Conservation (phyloP, 805 yeast genomes). For the Candida stauntonica region DNA sequence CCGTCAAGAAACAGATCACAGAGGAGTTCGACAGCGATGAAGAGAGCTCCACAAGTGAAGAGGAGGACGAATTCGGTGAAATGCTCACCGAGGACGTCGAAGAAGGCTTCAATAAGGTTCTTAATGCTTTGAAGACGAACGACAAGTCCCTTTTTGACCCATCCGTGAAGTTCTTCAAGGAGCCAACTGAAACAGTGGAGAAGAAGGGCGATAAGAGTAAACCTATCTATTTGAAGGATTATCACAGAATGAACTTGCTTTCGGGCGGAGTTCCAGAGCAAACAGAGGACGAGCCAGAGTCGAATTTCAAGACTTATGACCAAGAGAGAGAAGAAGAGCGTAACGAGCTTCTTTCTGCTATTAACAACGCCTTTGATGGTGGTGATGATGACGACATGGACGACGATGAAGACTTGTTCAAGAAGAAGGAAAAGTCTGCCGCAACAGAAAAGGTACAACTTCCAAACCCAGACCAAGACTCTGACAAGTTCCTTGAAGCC, state of each 20-base stretch:
- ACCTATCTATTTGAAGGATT: conserved; percentile 88
- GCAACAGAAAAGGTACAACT: conserved; percentile 30
- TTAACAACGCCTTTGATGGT: conserved; percentile 60
- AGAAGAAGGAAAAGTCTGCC: conserved; percentile 46
- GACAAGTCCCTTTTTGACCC: conserved; percentile 66
- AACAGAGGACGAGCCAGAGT: conserved; percentile 36
- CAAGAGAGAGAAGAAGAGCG: conserved; percentile 75
- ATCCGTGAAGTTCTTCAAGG: conserved; percentile 69
- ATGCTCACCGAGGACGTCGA: conserved; percentile 84
- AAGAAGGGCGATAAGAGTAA: conserved; percentile 41
- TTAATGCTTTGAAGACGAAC: conserved; percentile 62
- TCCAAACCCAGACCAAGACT: conserved; percentile 64
- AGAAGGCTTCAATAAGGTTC: conserved; percentile 65
- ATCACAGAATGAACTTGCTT: conserved; percentile 80
- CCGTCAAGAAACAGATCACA: conserved; percentile 25
- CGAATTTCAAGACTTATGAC: conserved; percentile 61
- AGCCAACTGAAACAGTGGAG: conserved; percentile 40
- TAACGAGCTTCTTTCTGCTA: conserved; percentile 67
- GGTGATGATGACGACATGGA: conserved; percentile 37
- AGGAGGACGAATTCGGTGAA: conserved; percentile 92
- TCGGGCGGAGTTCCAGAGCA: conserved; percentile 58
- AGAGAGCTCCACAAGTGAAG: conserved; percentile 35
- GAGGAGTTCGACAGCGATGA: conserved; percentile 35
- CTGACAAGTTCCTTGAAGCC: conserved; percentile 66
- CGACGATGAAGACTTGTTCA: conserved; percentile 38